These are phyloP conservation scores for Russula virescens DNA, from an alignment of 768 basidiomycete genomes.

Conservation along the genomic window DNA sequence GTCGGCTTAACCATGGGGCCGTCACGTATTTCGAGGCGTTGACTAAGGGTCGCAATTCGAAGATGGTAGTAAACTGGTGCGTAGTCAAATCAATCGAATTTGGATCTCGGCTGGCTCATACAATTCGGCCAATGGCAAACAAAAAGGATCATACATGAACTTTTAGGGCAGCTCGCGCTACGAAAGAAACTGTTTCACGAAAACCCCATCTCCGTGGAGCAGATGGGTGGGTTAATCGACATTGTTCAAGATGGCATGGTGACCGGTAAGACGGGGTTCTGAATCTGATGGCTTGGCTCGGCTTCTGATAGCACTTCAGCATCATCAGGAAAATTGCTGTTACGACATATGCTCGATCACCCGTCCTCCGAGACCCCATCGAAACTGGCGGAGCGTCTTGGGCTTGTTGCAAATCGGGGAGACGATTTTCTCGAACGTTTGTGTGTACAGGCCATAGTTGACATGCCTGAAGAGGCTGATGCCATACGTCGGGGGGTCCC, in stretches of 20 bases:
- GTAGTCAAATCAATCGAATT: slow-evolving; percentile 23
- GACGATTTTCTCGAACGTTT: slow-evolving; percentile 42
- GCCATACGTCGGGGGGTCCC: slow-evolving; percentile 62
- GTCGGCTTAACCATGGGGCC: slow-evolving; percentile 45
- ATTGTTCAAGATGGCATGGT: slow-evolving; percentile 59
- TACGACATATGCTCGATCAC: slow-evolving; percentile 62
- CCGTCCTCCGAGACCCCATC: slow-evolving; percentile 34
- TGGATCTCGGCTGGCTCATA: background rate
- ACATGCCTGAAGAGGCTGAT: slow-evolving; percentile 59
- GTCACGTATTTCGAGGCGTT: slow-evolving; percentile 81
- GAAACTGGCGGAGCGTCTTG: slow-evolving; percentile 45
- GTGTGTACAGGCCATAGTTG: slow-evolving; percentile 58
- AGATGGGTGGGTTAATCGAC: slow-evolving; percentile 75
- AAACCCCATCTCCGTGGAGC: slow-evolving; percentile 52
- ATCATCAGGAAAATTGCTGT: slow-evolving; percentile 68
- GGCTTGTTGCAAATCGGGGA: slow-evolving; percentile 39
- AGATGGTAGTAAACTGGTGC: slow-evolving; percentile 80
- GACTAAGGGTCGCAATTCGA: slow-evolving; percentile 51
- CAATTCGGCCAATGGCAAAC: too few relatives aligned
- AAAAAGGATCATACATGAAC: slow-evolving; percentile 85
- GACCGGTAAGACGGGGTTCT: slow-evolving; percentile 47
- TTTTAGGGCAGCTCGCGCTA: slow-evolving; percentile 70
- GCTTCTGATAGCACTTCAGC: slow-evolving; percentile 39
- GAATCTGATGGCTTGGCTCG: background rate
- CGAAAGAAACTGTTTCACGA: slow-evolving; percentile 50